Conservation (phyloP, 2,329 filamentous ascomycete species). For the Lecanosticta acicola region DNA sequence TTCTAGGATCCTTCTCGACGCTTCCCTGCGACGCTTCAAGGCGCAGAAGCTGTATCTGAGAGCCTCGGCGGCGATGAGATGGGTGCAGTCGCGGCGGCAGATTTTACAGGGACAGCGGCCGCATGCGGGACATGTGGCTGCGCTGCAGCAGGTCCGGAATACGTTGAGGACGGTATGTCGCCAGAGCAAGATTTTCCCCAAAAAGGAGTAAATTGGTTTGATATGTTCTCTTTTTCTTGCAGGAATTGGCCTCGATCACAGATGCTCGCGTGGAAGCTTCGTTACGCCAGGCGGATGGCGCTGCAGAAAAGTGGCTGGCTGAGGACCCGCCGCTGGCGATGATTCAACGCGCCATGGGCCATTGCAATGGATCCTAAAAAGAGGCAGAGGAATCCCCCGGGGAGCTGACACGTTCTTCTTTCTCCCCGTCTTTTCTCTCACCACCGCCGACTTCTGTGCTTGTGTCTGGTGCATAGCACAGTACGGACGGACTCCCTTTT, state of each 20-base stretch:
- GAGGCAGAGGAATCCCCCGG: no score
- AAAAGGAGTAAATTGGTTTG: not conserved
- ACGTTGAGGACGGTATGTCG: slow-evolving; percentile 39
- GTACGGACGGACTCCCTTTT: no score
- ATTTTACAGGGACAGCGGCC: slow-evolving; percentile 49
- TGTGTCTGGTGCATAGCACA: no score
- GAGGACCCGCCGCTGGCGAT: slow-evolving; percentile 53
- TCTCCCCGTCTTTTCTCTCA: no score
- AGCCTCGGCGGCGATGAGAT: slow-evolving; percentile 53
- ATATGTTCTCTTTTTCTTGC: slow-evolving; percentile 1
- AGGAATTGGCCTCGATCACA: slow-evolving; percentile 55
- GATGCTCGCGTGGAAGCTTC: slow-evolving; percentile 53
- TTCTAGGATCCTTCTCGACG: slow-evolving; percentile 55
- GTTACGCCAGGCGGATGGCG: slow-evolving; percentile 49
- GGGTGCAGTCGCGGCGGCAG: slow-evolving; percentile 50
- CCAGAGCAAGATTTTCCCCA: not conserved
- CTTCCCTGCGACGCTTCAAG: slow-evolving; percentile 55
- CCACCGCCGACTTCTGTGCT: no score
- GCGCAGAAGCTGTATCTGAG: slow-evolving; percentile 57
- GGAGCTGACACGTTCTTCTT: no score
- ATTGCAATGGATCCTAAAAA: not conserved
- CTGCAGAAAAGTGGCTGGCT: slow-evolving; percentile 55
- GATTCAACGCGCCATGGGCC: slow-evolving; percentile 15
- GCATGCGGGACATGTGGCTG: slow-evolving; percentile 42
- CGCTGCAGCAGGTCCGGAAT: slow-evolving; percentile 45